Evolutionary conservation across 129 eudicot genomes (phyloP).

Genomic region (Logfia minima): DNA sequence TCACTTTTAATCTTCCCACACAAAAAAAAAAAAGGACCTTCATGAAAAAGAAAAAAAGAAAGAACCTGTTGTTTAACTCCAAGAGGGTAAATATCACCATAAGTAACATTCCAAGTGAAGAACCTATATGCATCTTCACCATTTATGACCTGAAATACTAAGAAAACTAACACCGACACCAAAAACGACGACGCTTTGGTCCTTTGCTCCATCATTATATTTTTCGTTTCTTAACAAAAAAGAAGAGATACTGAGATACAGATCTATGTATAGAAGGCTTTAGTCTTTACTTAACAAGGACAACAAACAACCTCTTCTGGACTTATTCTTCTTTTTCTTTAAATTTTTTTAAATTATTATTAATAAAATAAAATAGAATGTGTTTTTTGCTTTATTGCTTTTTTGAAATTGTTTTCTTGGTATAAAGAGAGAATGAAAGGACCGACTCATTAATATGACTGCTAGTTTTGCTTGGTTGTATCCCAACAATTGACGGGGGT

Average conservation of each 20-base stretch:
- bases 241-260: slow-evolving; percentile 18
- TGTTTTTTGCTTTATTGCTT: slow-evolving; percentile 16
- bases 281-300: slow-evolving; percentile 39
- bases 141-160: slow-evolving; percentile 17
- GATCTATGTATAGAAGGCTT: slow-evolving; percentile 23
- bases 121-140: slow-evolving; percentile 62
- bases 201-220: slow-evolving; percentile 20
- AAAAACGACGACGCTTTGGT: slow-evolving; percentile 31
- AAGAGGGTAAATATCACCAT: slow-evolving; percentile 71
- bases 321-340: slow-evolving; percentile 28
- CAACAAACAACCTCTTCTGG: slow-evolving; percentile 36
- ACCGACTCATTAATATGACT: slow-evolving; percentile 16
- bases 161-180: slow-evolving; percentile 24
- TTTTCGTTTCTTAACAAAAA: not conserved
- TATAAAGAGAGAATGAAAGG: slow-evolving; percentile 9
- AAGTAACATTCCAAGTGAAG: slow-evolving; percentile 67
- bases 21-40: too few relatives aligned
- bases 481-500: not conserved
- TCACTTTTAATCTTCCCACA: too few relatives aligned
- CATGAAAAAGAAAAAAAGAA: too few relatives aligned
- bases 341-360: not conserved
- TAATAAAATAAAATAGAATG: not conserved
- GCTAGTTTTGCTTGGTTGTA: slow-evolving; percentile 11
- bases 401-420: slow-evolving; percentile 6
- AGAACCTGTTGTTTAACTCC: slow-evolving; percentile 61